phyloP scores from a whole-genome alignment of 352 stramenopile species.

The Globisporangium takayamanum region DNA sequence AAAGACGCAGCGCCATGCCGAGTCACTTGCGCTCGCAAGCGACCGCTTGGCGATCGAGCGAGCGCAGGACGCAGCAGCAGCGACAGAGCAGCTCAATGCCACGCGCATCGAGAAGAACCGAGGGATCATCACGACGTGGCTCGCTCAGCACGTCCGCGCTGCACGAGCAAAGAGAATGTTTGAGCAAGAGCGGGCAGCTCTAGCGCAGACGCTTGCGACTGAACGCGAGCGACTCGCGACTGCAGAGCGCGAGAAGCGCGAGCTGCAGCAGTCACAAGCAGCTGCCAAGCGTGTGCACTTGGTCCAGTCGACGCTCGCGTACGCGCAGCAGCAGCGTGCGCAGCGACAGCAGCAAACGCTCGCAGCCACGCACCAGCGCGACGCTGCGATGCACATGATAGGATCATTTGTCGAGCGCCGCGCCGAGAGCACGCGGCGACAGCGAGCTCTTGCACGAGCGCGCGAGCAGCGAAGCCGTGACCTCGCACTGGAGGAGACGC shows the following conservation, averaged over 20 bases:
- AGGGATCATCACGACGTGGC: constrained; percentile 26
- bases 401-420: constrained; percentile 18
- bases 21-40: constrained; percentile 14
- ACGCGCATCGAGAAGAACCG: constrained; percentile 22
- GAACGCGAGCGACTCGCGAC: not conserved
- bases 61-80: constrained; percentile 9
- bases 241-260: constrained; percentile 1
- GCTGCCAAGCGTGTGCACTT: constrained; percentile 7
- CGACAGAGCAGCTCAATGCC: constrained; percentile 8
- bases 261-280: constrained; percentile 1
- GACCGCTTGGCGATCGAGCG: constrained; percentile 20
- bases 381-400: constrained; percentile 6
- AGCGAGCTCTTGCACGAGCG: constrained; percentile 13
- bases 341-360: constrained; percentile 12
- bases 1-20: constrained; percentile 17
- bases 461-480: constrained; percentile 17
- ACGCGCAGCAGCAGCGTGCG: constrained; percentile 9
- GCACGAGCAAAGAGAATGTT: not conserved
- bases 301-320: constrained; percentile 10
- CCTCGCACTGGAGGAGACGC: constrained; percentile 16
- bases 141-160: constrained; percentile 19
- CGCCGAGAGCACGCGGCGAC: constrained; percentile 15
- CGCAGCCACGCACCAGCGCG: constrained; percentile 12
- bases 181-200: not conserved
- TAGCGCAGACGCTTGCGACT: not conserved